Evolutionary conservation across 805 yeast species (phyloP).

Genomic region (Candida gorgasii): DNA sequence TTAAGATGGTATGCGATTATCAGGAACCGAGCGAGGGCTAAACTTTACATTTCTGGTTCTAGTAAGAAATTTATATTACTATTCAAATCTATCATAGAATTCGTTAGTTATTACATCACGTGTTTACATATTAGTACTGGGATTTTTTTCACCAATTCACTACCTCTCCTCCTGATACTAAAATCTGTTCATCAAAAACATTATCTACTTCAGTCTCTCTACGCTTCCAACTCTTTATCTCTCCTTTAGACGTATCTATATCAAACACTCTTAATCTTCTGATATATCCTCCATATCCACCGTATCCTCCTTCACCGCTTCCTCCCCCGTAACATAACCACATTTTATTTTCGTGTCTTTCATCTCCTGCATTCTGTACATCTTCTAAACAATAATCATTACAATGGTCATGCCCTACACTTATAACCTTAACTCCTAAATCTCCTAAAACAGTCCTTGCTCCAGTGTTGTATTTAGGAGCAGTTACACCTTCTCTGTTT

Average conservation of each 20-base stretch:
- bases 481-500: constrained; percentile 71
- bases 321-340: constrained; percentile 94
- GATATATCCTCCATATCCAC: constrained; percentile 88
- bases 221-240: constrained; percentile 72
- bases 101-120: no score
- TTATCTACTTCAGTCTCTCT: constrained; percentile 48
- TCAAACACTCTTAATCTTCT: constrained; percentile 77
- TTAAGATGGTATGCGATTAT: not conserved
- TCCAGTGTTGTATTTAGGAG: constrained; percentile 71
- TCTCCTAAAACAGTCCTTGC: constrained; percentile 58
- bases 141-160: constrained; percentile 17
- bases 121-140: no score
- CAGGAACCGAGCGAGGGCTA: no score
- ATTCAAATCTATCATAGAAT: no score
- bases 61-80: no score
- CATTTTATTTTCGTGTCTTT: constrained; percentile 28
- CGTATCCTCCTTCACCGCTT: constrained; percentile 92
- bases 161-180: constrained; percentile 50
- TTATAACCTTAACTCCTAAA: constrained; percentile 71
- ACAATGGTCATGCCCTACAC: constrained; percentile 95
- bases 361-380: constrained; percentile 17
- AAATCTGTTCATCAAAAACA: constrained; percentile 49
- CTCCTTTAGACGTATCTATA: constrained; percentile 50
- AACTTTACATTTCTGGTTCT: no score
- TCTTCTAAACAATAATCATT: constrained; percentile 85